phyloP scores from a whole-genome alignment of 164 flowering plant genomes.

The Hamamelis virginiana region DNA sequence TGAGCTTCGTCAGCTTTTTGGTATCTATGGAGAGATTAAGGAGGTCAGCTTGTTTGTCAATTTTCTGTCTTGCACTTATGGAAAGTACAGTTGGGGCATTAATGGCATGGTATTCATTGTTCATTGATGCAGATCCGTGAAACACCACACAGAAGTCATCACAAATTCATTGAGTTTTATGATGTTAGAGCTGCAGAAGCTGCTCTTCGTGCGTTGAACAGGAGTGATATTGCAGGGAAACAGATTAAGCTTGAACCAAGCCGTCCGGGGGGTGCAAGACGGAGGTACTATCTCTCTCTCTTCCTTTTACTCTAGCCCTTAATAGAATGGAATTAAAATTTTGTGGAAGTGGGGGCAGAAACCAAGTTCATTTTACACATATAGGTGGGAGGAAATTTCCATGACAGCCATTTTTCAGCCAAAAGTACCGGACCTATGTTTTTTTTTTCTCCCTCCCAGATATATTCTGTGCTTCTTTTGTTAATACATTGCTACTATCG shows the following conservation, averaged over 20 bases:
- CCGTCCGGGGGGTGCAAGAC: constrained; percentile 37
- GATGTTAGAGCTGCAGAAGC: constrained; percentile 44
- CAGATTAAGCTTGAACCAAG: constrained; percentile 34
- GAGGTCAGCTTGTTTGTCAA: constrained; percentile 42
- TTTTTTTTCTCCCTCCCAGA: too few relatives aligned
- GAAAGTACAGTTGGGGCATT: background rate
- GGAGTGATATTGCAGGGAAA: constrained; percentile 43
- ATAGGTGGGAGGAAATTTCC: background rate
- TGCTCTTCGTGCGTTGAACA: constrained; percentile 65
- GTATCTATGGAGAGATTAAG: constrained; percentile 72
- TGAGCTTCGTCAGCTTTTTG: constrained; percentile 62
- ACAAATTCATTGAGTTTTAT: constrained; percentile 28
- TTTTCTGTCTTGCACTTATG: background rate
- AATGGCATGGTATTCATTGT: background rate
- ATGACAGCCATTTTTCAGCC: background rate
- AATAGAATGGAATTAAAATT: background rate
- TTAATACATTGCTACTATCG: background rate
- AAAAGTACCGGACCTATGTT: background rate
- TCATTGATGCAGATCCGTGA: constrained; percentile 54
- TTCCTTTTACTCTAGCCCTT: background rate
- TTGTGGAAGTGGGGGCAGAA: background rate
- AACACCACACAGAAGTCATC: constrained; percentile 46
- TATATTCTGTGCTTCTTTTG: background rate
- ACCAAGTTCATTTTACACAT: background rate
- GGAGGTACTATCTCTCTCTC: constrained; percentile 26